phyloP scores from a whole-genome alignment of 768 basidiomycete species.

The Macrolepiota albuminosa region DNA sequence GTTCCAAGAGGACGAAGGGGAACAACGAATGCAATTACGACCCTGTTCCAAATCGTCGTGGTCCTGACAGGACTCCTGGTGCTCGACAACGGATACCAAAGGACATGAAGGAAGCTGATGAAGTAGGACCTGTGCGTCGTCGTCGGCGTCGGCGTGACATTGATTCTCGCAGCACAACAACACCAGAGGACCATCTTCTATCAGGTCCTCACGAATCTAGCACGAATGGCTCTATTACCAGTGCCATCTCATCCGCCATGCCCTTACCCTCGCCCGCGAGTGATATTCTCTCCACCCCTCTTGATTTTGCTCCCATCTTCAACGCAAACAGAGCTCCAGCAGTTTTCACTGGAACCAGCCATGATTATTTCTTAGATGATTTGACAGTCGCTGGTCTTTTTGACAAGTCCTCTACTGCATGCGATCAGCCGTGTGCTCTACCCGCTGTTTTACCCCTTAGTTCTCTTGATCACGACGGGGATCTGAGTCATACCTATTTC shows the following conservation, averaged over 20 bases:
- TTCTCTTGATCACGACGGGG: not conserved
- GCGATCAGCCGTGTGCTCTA: conserved; percentile 15
- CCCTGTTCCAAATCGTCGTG: conserved; percentile 67
- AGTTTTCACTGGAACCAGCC: not conserved
- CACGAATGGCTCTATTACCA: conserved; percentile 6
- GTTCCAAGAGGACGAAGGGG: conserved; percentile 44
- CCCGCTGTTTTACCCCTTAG: conserved; percentile 14
- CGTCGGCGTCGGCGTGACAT: conserved; percentile 27
- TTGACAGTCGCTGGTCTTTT: not conserved
- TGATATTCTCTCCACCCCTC: conserved; percentile 11
- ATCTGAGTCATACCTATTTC: conserved; percentile 8
- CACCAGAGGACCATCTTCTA: conserved; percentile 3
- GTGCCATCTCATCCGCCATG: not conserved
- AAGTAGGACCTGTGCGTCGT: conserved; percentile 26
- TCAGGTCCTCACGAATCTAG: not conserved
- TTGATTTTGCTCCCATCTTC: conserved; percentile 6
- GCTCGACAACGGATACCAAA: conserved; percentile 62
- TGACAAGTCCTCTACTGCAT: conserved; percentile 4
- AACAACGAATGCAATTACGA: conserved; percentile 62
- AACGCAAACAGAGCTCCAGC: not conserved
- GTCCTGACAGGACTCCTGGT: conserved; percentile 77
- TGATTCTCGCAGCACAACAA: conserved; percentile 8
- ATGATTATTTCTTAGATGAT: not conserved
- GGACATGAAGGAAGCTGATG: conserved; percentile 31
- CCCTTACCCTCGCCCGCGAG: conserved; percentile 11